Conservation (phyloP, 148 eudicot genomes). For the Persicaria maculosa region DNA sequence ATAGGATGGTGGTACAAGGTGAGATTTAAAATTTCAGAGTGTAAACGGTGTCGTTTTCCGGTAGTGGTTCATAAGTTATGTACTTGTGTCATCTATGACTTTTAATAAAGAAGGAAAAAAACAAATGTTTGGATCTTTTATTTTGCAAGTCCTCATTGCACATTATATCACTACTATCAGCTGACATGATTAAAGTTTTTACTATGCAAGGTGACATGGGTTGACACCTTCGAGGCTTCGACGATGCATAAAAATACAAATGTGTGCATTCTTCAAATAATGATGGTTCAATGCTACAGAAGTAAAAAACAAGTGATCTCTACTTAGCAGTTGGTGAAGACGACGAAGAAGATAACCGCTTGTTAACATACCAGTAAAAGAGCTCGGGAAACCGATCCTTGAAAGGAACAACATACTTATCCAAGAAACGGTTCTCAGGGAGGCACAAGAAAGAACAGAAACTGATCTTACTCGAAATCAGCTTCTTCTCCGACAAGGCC, state of each 20-base stretch:
- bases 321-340: not conserved
- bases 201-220: no score
- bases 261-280: not conserved
- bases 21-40: not conserved
- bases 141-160: no score
- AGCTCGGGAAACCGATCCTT: conserved; percentile 18
- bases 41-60: conserved; percentile 9
- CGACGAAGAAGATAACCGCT: not conserved
- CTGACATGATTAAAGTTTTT: no score
- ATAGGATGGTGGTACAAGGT: not conserved
- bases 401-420: conserved; percentile 5
- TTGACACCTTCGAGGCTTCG: not conserved
- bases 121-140: not conserved
- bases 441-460: conserved; percentile 5
- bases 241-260: not conserved
- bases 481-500: conserved; percentile 15
- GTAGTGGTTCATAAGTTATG: not conserved
- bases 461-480: not conserved
- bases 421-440: conserved; percentile 7
- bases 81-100: conserved; percentile 3
- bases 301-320: not conserved
- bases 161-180: no score
- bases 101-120: not conserved
- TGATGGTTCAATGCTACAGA: conserved; percentile 1
- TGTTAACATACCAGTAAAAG: conserved; percentile 5